These are phyloP conservation scores for Xylariaceae sp. DNA, from an alignment of 2,329 filamentous ascomycete species.

Conservation along the genomic window DNA sequence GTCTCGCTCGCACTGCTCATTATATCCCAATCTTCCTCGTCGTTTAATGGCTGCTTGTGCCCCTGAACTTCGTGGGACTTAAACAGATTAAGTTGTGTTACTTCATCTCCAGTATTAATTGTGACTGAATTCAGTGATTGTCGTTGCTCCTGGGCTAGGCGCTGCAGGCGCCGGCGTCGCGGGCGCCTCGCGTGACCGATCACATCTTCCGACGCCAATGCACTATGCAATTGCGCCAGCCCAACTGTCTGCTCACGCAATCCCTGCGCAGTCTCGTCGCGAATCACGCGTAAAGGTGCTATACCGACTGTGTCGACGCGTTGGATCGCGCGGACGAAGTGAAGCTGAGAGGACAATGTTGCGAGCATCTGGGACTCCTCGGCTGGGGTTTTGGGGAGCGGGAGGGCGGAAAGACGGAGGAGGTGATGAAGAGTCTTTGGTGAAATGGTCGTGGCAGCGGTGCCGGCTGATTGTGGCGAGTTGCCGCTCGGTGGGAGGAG, in stretches of 20 bases:
- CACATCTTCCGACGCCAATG: slow-evolving; percentile 55
- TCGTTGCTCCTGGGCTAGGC: neutral
- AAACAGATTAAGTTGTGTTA: neutral
- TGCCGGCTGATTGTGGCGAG: slow-evolving; percentile 32
- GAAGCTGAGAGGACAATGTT: slow-evolving; percentile 74
- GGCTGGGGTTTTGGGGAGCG: slow-evolving; percentile 55
- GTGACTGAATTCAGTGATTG: neutral
- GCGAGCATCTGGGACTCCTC: slow-evolving; percentile 67
- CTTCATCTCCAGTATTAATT: slow-evolving; percentile 3
- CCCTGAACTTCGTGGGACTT: slow-evolving; percentile 2
- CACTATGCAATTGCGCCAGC: slow-evolving; percentile 50
- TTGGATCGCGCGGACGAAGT: slow-evolving; percentile 86
- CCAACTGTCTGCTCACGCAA: slow-evolving; percentile 54
- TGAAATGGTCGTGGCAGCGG: slow-evolving; percentile 45
- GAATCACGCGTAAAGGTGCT: slow-evolving; percentile 68
- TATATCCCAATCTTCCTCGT: slow-evolving; percentile 64
- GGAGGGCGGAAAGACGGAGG: slow-evolving; percentile 82
- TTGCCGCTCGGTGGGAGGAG: slow-evolving; percentile 51
- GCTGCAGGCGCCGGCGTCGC: slow-evolving; percentile 19
- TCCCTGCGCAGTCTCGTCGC: slow-evolving; percentile 66
- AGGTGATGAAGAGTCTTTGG: slow-evolving; percentile 69
- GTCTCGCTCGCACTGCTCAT: slow-evolving; percentile 60
- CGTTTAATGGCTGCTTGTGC: slow-evolving; percentile 35
- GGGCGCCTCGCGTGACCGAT: slow-evolving; percentile 48
- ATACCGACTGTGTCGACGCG: slow-evolving; percentile 68